phyloP scores from a whole-genome alignment of 129 eudicot genomes.

The Tagetes patula region DNA sequence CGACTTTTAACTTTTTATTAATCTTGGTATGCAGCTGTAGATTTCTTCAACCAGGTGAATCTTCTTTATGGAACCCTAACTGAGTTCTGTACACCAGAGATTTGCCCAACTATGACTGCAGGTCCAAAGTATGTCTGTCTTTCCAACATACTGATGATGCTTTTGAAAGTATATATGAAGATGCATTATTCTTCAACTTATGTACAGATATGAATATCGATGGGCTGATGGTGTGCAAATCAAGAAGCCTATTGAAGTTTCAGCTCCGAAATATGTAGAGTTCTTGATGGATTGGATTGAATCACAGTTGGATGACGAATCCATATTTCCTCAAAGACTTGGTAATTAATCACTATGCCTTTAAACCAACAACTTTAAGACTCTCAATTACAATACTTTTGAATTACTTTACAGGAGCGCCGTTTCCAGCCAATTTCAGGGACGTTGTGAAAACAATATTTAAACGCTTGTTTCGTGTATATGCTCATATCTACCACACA shows the following conservation, averaged over 20 bases:
- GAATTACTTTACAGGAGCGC: conserved; percentile 58
- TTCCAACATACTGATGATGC: neutral
- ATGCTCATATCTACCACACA: conserved; percentile 93
- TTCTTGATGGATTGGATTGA: conserved; percentile 97
- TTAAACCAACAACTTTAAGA: neutral
- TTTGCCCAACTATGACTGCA: conserved; percentile 94
- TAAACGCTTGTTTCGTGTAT: conserved; percentile 89
- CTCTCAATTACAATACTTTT: neutral
- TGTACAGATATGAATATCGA: conserved; percentile 78
- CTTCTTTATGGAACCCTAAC: conserved; percentile 93
- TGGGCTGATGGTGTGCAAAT: conserved; percentile 97
- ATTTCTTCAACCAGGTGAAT: conserved; percentile 97
- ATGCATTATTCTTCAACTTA: conserved; percentile 19
- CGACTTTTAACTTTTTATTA: conserved; percentile 22
- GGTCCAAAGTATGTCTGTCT: conserved; percentile 85
- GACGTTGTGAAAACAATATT: conserved; percentile 95
- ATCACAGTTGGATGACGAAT: conserved; percentile 87
- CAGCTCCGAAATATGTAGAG: conserved; percentile 98
- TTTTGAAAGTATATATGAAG: neutral
- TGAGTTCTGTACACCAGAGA: conserved; percentile 93
- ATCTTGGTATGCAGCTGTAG: conserved; percentile 74
- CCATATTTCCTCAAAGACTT: conserved; percentile 88
- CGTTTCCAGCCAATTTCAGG: conserved; percentile 84
- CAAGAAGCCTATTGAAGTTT: conserved; percentile 95
- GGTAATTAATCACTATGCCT: conserved; percentile 44